Conservation (phyloP, 1,139 yeast genomes). For the Hansenula sp. region DNA sequence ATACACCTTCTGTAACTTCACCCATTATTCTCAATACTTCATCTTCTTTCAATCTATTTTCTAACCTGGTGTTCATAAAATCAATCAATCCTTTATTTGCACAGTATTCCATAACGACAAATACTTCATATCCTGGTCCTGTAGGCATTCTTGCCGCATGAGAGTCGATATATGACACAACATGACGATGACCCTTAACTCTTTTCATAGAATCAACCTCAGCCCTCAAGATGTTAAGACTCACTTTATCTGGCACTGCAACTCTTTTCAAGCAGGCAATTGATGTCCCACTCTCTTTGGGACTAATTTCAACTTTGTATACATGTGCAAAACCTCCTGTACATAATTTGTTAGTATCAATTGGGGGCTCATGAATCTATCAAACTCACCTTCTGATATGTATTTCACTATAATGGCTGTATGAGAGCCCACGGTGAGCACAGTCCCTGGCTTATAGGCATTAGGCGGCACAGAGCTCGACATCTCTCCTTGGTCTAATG, state of each 20-base stretch:
- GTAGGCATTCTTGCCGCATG: constrained; percentile 69
- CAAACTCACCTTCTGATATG: constrained; percentile 46
- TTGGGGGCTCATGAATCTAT: neutral
- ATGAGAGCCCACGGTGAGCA: constrained; percentile 63
- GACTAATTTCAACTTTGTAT: constrained; percentile 56
- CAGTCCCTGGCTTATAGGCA: constrained; percentile 54
- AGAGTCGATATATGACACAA: constrained; percentile 89
- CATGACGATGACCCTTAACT: constrained; percentile 67
- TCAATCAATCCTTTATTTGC: constrained; percentile 83
- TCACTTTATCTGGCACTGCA: constrained; percentile 67
- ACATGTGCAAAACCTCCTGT: constrained; percentile 80
- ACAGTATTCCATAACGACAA: constrained; percentile 90
- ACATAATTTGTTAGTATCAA: constrained; percentile 21
- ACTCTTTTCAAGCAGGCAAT: constrained; percentile 73
- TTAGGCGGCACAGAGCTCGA: constrained; percentile 39
- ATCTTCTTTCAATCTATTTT: constrained; percentile 72
- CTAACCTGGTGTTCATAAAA: constrained; percentile 87
- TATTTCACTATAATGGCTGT: constrained; percentile 52
- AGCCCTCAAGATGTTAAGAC: constrained; percentile 61
- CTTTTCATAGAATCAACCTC: constrained; percentile 88
- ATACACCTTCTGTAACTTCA: constrained; percentile 78
- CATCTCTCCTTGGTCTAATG: constrained; percentile 1
- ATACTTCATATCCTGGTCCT: constrained; percentile 68
- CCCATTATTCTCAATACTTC: constrained; percentile 82
- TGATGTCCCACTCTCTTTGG: constrained; percentile 38